Conservation (phyloP, 306 rosid species). For the Gastrolobium villosum region DNA sequence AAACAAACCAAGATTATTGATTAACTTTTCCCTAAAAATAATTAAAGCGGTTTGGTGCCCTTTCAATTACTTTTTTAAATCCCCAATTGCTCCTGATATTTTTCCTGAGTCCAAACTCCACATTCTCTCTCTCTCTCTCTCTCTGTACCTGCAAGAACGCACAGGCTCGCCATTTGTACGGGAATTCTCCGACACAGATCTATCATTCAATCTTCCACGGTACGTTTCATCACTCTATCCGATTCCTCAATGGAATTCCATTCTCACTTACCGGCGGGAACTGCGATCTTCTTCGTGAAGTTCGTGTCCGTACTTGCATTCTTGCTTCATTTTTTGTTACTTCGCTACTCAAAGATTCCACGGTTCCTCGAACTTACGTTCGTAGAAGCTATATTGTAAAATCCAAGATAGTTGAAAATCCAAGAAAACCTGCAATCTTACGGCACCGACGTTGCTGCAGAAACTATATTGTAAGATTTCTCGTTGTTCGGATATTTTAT, state of each 20-base stretch:
- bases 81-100: slow-evolving; percentile 40
- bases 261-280: not conserved
- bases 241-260: slow-evolving; percentile 10
- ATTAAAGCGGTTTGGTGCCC: not conserved
- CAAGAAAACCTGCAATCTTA: slow-evolving; percentile 2
- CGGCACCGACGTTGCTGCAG: not conserved
- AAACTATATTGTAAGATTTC: slow-evolving; percentile 7
- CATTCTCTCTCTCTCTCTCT: not conserved
- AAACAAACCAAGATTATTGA: no score
- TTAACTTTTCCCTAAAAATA: no score
- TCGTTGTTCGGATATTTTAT: not conserved
- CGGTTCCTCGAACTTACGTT: not conserved
- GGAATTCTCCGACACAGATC: slow-evolving; percentile 43
- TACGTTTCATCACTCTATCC: not conserved
- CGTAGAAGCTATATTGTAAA: not conserved
- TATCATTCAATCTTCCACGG: not conserved
- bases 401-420: not conserved
- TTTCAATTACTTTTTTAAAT: slow-evolving; percentile 42
- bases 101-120: not conserved
- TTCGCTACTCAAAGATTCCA: not conserved
- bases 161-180: not conserved
- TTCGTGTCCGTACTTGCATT: not conserved
- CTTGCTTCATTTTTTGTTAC: slow-evolving; percentile 27
- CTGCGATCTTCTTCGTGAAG: not conserved
- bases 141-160: not conserved